phyloP scores from a whole-genome alignment of 805 yeast species.

The Yamadazyma laniorum region DNA sequence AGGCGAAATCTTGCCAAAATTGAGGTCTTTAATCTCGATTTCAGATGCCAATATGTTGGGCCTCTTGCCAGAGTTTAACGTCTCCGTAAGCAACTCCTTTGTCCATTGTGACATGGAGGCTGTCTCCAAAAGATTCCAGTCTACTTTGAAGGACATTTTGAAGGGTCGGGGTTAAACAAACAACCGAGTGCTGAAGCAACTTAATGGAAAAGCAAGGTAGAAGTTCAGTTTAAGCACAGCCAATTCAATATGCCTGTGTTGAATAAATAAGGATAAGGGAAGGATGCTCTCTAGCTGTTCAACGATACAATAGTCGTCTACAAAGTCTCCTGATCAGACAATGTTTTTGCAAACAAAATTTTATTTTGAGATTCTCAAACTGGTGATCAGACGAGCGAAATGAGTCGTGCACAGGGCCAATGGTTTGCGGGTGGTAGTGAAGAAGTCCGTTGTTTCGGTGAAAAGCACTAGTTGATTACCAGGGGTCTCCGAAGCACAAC shows the following conservation, averaged over 20 bases:
- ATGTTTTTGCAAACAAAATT: conserved; percentile 2
- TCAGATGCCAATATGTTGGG: conserved; percentile 70
- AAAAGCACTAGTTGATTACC: too few species aligned
- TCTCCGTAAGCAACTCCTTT: conserved; percentile 62
- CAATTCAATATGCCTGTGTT: too few species aligned
- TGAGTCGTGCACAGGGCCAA: too few species aligned
- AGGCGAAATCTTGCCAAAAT: conserved; percentile 75
- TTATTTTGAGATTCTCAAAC: neutral
- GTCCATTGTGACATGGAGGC: conserved; percentile 63
- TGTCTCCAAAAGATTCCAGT: conserved; percentile 73
- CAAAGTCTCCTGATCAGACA: conserved; percentile 1
- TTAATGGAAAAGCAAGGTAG: too few species aligned
- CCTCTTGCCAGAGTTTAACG: conserved; percentile 69
- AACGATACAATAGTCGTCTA: too few species aligned
- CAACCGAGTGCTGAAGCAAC: too few species aligned
- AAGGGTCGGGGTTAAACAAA: neutral
- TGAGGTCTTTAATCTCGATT: conserved; percentile 63
- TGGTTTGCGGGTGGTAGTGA: too few species aligned
- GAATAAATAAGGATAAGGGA: too few species aligned
- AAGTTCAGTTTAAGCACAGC: too few species aligned
- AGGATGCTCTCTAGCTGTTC: too few species aligned
- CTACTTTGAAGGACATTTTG: conserved; percentile 71
- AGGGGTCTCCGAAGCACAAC: too few species aligned
- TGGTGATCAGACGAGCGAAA: conserved; percentile 5
- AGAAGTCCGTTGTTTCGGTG: too few species aligned